Evolutionary conservation across 2,329 filamentous ascomycete species (phyloP).

Genomic region (Fusarium sp.): DNA sequence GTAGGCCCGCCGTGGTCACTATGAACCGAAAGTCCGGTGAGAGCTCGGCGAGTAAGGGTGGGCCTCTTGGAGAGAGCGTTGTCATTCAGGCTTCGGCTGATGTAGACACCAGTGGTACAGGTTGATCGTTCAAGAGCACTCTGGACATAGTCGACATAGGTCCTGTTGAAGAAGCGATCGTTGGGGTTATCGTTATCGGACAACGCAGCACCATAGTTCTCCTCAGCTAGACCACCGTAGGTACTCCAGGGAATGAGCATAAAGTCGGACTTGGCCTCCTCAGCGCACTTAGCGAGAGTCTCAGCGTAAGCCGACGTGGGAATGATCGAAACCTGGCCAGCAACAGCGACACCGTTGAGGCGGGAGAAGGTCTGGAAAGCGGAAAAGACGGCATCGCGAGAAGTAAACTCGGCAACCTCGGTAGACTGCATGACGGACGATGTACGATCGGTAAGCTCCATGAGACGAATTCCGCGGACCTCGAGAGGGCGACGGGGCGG

Average conservation of each 20-base stretch:
- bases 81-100: constrained; percentile 53
- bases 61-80: constrained; percentile 55
- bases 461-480: constrained; percentile 81
- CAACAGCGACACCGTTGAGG: constrained; percentile 84
- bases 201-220: constrained; percentile 26
- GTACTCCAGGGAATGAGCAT: constrained; percentile 93
- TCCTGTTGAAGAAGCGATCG: constrained; percentile 47
- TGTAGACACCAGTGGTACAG: constrained; percentile 74
- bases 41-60: constrained; percentile 54
- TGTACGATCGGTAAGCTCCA: constrained; percentile 90
- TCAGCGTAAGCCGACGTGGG: constrained; percentile 84
- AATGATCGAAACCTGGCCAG: constrained; percentile 83
- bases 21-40: constrained; percentile 40
- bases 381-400: constrained; percentile 87
- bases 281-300: constrained; percentile 76
- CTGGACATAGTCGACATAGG: constrained; percentile 80
- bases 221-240: constrained; percentile 78
- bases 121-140: constrained; percentile 75
- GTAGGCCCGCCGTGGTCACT: constrained; percentile 64
- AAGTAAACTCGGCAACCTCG: constrained; percentile 78
- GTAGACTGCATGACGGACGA: constrained; percentile 96
- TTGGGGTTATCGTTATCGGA: constrained; percentile 34
- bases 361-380: constrained; percentile 90
- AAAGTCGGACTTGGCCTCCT: constrained; percentile 77
- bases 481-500: constrained; percentile 33